These are phyloP conservation scores for Leucocoprinus sp. DNA, from an alignment of 768 basidiomycete genomes.

Conservation along the genomic window DNA sequence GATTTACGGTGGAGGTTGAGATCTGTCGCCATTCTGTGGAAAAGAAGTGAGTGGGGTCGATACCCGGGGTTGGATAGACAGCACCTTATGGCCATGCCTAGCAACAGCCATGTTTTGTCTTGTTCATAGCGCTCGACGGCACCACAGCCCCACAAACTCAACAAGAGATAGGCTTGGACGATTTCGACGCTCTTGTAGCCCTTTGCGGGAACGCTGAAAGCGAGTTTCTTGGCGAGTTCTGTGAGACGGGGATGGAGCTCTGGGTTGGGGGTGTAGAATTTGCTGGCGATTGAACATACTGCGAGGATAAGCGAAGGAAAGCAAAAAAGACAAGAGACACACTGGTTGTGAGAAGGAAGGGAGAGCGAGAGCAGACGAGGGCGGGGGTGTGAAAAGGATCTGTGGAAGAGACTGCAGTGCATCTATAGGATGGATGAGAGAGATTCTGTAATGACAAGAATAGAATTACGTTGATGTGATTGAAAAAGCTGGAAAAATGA, in stretches of 20 bases:
- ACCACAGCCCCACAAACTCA: slow-evolving; percentile 86
- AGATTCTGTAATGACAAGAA: not conserved
- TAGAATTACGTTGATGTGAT: slow-evolving; percentile 58
- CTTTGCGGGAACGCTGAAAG: slow-evolving; percentile 77
- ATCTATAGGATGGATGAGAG: slow-evolving; percentile 32
- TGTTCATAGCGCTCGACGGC: slow-evolving; percentile 96
- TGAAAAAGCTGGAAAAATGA: slow-evolving; percentile 51
- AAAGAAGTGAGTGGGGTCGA: no score
- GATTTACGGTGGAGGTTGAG: slow-evolving; percentile 92
- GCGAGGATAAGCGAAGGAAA: slow-evolving; percentile 1
- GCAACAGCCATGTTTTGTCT: slow-evolving; percentile 85
- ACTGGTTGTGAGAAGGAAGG: slow-evolving; percentile 93
- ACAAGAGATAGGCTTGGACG: slow-evolving; percentile 88
- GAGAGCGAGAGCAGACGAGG: slow-evolving; percentile 88
- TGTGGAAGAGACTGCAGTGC: slow-evolving; percentile 76
- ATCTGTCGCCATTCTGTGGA: slow-evolving; percentile 84
- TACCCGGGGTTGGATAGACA: no score
- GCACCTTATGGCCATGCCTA: slow-evolving; percentile 84
- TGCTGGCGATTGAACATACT: slow-evolving; percentile 95
- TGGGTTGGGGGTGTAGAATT: slow-evolving; percentile 76
- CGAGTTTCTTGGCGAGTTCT: slow-evolving; percentile 79
- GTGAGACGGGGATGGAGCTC: slow-evolving; percentile 76
- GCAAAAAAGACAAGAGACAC: slow-evolving; percentile 21
- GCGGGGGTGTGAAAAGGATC: slow-evolving; percentile 90
- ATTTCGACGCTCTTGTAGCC: slow-evolving; percentile 94